Evolutionary conservation across 1,284 basidiomycete genomes (phyloP), one percentile per base, ranked within the genome.

Genomic region (Heterobasidion parviporum): DNA sequence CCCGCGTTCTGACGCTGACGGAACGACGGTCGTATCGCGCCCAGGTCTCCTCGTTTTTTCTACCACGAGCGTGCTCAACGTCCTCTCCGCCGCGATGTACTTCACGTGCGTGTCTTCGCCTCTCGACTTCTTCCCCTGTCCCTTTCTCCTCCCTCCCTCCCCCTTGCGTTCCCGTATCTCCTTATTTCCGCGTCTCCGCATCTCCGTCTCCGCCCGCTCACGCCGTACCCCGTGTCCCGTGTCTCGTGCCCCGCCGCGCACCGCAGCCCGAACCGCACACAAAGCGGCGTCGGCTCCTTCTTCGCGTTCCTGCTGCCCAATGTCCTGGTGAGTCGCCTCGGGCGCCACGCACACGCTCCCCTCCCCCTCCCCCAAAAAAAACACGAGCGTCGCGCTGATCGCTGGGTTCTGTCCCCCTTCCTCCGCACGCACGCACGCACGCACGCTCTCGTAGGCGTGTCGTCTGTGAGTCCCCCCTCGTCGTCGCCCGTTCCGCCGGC

Each of bases 31-130:
- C 36, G 26, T 32, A 54, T 44, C 26, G 26, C 26, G 6, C 26
- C 26, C 49, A 61, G 60, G 60, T 45, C n/a, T 61, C 36, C 8
- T 59, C 35, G 60, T 61, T 50, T 62, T 62, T 53, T 20, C 54
- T 20, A 46, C 53, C 8, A 62, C 56, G 57, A 59, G 55, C 15
- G 32, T 18, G 36, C 20, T 62, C 38, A 62, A 62, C 34, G 50
- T 55, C 8, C 35, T 62, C 36, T 57, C 60, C 8, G 55, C 55
- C 15, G 60, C 46, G 20, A 56, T 54, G 32, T 62, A 57, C 26
- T 57, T 61, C 51, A 52, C 44, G 60, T 56, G 36, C 44, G 50
- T 20, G 16, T n/a, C 18, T 47, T 2, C 26, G 15, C 35, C 48
- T 26, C 20, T 48, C 20, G 3, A n/a, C 9, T 47, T 20, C 18